Conservation (phyloP, 2,329 filamentous ascomycete species). For the Apiospora marii region DNA sequence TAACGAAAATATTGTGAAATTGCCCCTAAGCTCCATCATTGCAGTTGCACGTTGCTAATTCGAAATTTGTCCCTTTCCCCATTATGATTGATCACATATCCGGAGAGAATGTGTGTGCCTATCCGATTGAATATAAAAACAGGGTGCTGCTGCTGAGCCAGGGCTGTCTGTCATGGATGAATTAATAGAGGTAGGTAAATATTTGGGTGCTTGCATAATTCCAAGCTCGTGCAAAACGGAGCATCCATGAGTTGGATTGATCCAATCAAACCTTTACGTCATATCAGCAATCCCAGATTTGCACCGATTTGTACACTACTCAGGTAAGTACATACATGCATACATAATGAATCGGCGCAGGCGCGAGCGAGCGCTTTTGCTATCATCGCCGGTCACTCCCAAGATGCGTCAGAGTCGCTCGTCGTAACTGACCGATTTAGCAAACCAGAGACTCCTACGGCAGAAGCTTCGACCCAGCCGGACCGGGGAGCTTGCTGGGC, state of each 20-base stretch:
- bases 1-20: neutral
- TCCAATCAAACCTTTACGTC: conserved; percentile 11
- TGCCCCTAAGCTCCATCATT: neutral
- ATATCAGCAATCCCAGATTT: neutral
- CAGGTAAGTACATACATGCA: neutral
- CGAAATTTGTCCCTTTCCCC: neutral
- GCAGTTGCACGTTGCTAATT: neutral
- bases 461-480: conserved; percentile 7
- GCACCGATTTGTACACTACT: conserved; percentile 13
- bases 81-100: neutral
- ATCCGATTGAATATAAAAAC: neutral
- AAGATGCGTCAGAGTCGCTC: neutral
- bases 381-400: conserved; percentile 10
- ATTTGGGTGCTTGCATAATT: neutral
- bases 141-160: neutral
- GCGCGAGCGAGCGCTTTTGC: neutral
- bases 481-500: neutral
- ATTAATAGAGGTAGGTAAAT: neutral
- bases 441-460: neutral
- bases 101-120: neutral
- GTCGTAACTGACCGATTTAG: conserved; percentile 1
- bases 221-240: neutral
- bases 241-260: neutral
- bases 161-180: neutral
- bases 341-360: neutral